Evolutionary conservation across 306 rosid genomes (phyloP), one percentile per base, ranked within the genome.

Genomic region (Sesbania bispinosa): DNA sequence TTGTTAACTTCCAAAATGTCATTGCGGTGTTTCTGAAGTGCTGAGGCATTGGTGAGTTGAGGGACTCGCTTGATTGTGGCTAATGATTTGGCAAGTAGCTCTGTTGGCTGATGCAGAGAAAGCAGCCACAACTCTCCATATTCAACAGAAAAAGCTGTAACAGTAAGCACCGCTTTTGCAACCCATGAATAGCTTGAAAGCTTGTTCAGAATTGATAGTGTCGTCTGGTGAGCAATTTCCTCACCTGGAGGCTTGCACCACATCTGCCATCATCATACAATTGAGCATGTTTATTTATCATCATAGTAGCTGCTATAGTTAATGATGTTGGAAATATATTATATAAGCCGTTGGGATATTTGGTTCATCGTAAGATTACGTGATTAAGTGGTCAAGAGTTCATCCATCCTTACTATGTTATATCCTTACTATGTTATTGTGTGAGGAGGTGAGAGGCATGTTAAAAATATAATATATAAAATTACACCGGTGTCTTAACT

Each of bases 91-190:
- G 96, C 91, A 0, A 89, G 80, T 16, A 69, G 85, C 67, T 89
- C 77, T 0, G 84, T 62, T 54, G 83, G 76, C 26, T 54, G 74
- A 43, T 71, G 43, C 48, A 77, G 85, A 7, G 92, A 79, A 0
- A 92, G 83, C 0, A 85, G 62, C 92, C 94, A 89, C 54, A 87
- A 87, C 10, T 92, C 88, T 0, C 94, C 91, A 30, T 76, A 89
- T 20, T 92, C 92, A 7, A 84, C 3, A 0, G 93, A 81, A 59
- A 92, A 92, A n/a, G 96, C 96, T 0, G 92, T 88, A 0, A 92
- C 78, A 4, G 93, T 80, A 10, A 92, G 69, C 64, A 86, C 90
- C 0, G 84, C 86, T 69, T 89, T 89, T 15, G 88, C 90, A n/a
- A 80, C 85, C 97, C 93, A 92, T 0, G 69, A 10, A 53, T 81